Percentiles rank a stretch among this genome's conserved stretches.
phyloP scores from a whole-genome alignment of 2,329 filamentous ascomycete species.

The Aspergillus tamarii region DNA sequence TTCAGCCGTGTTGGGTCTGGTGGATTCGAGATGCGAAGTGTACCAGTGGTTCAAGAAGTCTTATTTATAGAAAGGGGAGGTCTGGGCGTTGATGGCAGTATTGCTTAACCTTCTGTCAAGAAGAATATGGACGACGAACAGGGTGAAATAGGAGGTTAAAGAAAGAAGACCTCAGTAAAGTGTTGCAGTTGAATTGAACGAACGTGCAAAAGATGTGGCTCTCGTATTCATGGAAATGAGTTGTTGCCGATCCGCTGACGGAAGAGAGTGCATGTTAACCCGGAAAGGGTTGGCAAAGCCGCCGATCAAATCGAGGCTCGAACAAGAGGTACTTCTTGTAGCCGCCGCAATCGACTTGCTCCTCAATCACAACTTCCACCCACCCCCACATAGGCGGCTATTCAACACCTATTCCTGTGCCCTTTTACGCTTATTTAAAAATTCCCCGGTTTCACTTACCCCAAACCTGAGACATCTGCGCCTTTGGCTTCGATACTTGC shows the following conservation, averaged over 20 bases:
- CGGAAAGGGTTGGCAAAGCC: not conserved
- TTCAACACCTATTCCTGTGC: constrained; percentile 9
- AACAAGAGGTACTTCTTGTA: constrained; percentile 9
- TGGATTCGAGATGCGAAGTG: not conserved
- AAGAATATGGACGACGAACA: no score
- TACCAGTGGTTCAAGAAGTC: not conserved
- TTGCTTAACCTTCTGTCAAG: not conserved
- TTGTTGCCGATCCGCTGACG: constrained; percentile 1
- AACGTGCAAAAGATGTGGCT: not conserved
- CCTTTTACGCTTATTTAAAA: not conserved
- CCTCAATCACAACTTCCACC: constrained; percentile 5
- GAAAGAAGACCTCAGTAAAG: not conserved
- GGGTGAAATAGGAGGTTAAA: not conserved
- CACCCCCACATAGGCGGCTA: constrained; percentile 17
- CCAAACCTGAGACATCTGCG: not conserved
- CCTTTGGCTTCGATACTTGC: constrained; percentile 5
- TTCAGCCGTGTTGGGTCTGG: not conserved
- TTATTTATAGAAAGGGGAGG: not conserved
- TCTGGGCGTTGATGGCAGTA: not conserved
- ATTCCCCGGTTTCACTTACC: constrained; percentile 5
- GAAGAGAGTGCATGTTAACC: not conserved
- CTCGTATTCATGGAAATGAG: not conserved
- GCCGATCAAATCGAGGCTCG: constrained; percentile 1
- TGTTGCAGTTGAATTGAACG: not conserved
- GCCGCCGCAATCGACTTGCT: constrained; percentile 11